phyloP scores from a whole-genome alignment of 1,284 basidiomycete species.

The Moesziomyces sp. region DNA sequence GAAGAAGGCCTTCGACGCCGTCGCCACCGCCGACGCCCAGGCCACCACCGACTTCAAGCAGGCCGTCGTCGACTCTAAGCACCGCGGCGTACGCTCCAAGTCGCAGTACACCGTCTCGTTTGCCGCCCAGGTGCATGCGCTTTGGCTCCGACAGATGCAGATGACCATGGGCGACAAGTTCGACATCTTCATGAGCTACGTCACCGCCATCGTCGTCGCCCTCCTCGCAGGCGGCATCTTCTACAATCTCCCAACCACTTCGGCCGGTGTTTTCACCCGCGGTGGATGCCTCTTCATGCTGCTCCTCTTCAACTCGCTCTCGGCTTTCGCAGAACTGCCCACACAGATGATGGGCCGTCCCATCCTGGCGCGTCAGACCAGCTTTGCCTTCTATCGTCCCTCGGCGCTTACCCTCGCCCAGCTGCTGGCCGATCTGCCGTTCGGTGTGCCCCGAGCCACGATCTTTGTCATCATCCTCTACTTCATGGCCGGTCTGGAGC shows the following conservation, averaged over 20 bases:
- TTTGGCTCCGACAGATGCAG: slow-evolving; percentile 80
- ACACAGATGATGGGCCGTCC: slow-evolving; percentile 56
- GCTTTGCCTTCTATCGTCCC: slow-evolving; percentile 65
- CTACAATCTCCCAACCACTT: slow-evolving; percentile 72
- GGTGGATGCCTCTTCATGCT: slow-evolving; percentile 81
- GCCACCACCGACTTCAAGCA: slow-evolving; percentile 76
- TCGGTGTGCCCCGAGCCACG: slow-evolving; percentile 68
- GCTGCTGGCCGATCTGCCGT: slow-evolving; percentile 67
- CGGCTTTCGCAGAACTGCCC: slow-evolving; percentile 67
- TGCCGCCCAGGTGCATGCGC: slow-evolving; percentile 69
- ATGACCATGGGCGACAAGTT: slow-evolving; percentile 83
- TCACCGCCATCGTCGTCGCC: slow-evolving; percentile 72
- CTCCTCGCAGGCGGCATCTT: slow-evolving; percentile 85
- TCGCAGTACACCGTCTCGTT: slow-evolving; percentile 86
- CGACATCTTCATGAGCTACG: slow-evolving; percentile 73
- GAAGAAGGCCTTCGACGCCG: slow-evolving; percentile 74
- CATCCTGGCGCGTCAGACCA: slow-evolving; percentile 51
- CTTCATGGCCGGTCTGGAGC: slow-evolving; percentile 57
- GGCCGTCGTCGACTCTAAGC: slow-evolving; percentile 82
- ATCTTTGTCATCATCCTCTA: slow-evolving; percentile 69
- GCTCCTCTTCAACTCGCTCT: slow-evolving; percentile 68
- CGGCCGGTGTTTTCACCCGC: slow-evolving; percentile 77
- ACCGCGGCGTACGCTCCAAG: slow-evolving; percentile 82
- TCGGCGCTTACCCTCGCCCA: slow-evolving; percentile 58
- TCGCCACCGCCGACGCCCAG: slow-evolving; percentile 75